Evolutionary conservation across 2,329 filamentous ascomycete genomes (phyloP).

Genomic region (Gaeumannomyces sp.): DNA sequence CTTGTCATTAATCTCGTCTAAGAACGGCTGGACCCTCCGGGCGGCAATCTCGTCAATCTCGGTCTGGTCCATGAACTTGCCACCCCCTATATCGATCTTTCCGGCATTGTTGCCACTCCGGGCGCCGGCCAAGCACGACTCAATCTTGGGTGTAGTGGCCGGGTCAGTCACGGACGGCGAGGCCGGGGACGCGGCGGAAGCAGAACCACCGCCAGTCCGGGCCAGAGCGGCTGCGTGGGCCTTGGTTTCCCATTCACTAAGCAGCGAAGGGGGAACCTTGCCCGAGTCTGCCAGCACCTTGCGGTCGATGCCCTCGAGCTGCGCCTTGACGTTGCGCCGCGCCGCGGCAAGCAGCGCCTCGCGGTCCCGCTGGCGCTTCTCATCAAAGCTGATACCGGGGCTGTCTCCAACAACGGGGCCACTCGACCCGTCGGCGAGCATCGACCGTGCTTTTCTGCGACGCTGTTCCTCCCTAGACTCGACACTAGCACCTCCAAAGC

Average conservation of each 20-base stretch:
- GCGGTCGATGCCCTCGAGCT: conserved; percentile 75
- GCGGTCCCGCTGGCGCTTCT: conserved; percentile 70
- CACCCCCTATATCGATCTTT: conserved; percentile 68
- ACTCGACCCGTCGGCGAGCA: conserved; percentile 7
- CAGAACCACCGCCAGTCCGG: conserved; percentile 49
- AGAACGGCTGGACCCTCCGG: conserved; percentile 69
- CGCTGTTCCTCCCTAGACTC: conserved; percentile 6
- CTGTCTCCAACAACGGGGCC: conserved; percentile 42
- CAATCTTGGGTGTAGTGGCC: neutral
- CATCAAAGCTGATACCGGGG: conserved; percentile 29
- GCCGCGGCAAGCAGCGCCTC: conserved; percentile 70
- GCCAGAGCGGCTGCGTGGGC: conserved; percentile 63
- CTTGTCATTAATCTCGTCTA: conserved; percentile 78
- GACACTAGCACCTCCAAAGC: neutral
- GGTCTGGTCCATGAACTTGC: conserved; percentile 69
- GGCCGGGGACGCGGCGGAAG: neutral
- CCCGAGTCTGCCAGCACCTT: conserved; percentile 72
- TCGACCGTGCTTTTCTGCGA: conserved; percentile 2
- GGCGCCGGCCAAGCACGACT: conserved; percentile 34
- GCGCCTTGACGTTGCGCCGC: conserved; percentile 76
- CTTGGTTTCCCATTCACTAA: conserved; percentile 73
- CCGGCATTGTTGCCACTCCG: conserved; percentile 61
- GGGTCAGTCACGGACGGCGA: too few species aligned
- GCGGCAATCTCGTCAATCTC: conserved; percentile 77
- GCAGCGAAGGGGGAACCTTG: conserved; percentile 59